A percentile compares a stretch with the other conserved stretches of the same genome.
Conservation (phyloP, 805 yeast genomes). For the Sugiyamaella valdiviana region DNA sequence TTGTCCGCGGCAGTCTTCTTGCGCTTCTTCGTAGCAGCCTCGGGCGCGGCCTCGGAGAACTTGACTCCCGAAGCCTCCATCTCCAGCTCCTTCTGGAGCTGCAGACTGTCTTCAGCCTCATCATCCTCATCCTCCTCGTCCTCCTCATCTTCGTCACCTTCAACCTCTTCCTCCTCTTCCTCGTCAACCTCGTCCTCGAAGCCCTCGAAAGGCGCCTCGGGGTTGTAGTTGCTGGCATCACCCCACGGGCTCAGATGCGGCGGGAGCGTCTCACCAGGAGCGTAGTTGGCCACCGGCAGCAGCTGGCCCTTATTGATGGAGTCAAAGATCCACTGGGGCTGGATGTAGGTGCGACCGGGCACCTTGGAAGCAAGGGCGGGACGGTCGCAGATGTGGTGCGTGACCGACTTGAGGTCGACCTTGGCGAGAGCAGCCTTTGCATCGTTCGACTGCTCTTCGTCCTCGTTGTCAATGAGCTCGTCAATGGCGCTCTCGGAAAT, state of each 20-base stretch:
- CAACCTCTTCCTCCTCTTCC: constrained; percentile 48
- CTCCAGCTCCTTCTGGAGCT: constrained; percentile 78
- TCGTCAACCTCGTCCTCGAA: constrained; percentile 48
- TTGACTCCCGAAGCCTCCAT: constrained; percentile 84
- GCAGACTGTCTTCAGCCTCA: constrained; percentile 32
- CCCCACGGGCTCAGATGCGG: constrained; percentile 99
- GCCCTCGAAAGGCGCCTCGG: constrained; percentile 51
- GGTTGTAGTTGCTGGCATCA: constrained; percentile 85
- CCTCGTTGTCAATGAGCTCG: constrained; percentile 49
- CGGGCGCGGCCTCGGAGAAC: constrained; percentile 50
- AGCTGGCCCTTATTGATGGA: constrained; percentile 71
- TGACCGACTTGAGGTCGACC: constrained; percentile 60
- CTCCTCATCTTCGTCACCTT: constrained; percentile 41
- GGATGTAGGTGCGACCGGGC: constrained; percentile 87
- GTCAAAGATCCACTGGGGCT: constrained; percentile 98
- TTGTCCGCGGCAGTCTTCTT: constrained; percentile 45
- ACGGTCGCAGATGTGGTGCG: constrained; percentile 93
- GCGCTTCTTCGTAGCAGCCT: constrained; percentile 31
- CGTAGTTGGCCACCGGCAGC: constrained; percentile 71
- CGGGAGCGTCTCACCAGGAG: constrained; percentile 92
- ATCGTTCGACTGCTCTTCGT: constrained; percentile 39
- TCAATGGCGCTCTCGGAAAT: constrained; percentile 85
- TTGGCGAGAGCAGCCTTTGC: constrained; percentile 28
- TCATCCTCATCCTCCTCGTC: constrained; percentile 38
- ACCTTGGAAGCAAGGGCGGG: constrained; percentile 72